Percentiles rank a stretch among this genome's conserved stretches.
phyloP scores from a whole-genome alignment of 2,329 filamentous ascomycete genomes.

The Claviceps pazoutovae region DNA sequence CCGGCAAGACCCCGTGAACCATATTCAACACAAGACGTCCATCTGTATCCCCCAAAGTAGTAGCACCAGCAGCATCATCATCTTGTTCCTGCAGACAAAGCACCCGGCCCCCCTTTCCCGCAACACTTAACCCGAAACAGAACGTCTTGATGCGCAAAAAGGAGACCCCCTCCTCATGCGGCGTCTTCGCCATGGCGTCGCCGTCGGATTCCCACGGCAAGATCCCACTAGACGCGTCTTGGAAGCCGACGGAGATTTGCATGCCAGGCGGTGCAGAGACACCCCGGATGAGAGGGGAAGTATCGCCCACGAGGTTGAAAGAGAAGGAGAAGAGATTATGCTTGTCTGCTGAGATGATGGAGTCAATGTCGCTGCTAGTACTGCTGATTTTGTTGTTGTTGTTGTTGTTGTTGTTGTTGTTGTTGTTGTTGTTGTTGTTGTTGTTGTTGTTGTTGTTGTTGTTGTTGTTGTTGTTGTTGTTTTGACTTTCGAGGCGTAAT shows the following conservation, averaged over 20 bases:
- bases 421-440: too few relatives aligned
- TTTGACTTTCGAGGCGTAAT: constrained; percentile 11
- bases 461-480: not conserved
- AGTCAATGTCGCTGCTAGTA: not conserved
- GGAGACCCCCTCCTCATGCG: constrained; percentile 10
- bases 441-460: too few relatives aligned
- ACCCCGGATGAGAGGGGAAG: constrained; percentile 14
- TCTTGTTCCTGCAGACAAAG: constrained; percentile 2
- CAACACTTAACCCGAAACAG: constrained; percentile 17
- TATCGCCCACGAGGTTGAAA: constrained; percentile 18
- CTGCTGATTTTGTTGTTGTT: not conserved
- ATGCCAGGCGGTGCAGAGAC: constrained; percentile 19
- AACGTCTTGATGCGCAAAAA: constrained; percentile 22
- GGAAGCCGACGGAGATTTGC: constrained; percentile 22
- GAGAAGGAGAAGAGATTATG: constrained; percentile 14
- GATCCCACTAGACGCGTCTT: constrained; percentile 16
- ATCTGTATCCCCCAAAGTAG: constrained; percentile 11
- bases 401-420: too few relatives aligned
- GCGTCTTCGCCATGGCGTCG: constrained; percentile 16
- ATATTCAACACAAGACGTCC: constrained; percentile 8
- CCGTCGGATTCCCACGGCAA: constrained; percentile 23
- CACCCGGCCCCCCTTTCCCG: constrained; percentile 1
- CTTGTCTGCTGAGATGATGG: not conserved
- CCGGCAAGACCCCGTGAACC: constrained; percentile 9
- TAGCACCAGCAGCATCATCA: not conserved